These are phyloP conservation scores for Pichia thaimueangensis DNA, from an alignment of 805 yeast species.

Conservation along the genomic window DNA sequence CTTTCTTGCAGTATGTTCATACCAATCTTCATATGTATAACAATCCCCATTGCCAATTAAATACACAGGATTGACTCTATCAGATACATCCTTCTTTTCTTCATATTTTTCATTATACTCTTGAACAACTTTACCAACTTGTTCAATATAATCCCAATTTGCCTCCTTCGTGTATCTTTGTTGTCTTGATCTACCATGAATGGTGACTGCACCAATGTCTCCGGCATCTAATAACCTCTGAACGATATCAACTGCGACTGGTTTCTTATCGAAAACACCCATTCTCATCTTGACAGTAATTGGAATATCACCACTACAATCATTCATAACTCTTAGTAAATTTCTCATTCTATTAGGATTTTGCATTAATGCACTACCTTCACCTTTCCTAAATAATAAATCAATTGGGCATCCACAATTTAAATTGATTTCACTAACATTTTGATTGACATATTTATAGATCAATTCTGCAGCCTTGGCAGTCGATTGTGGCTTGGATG, in stretches of 20 bases:
- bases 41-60: slow-evolving; percentile 95
- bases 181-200: slow-evolving; percentile 95
- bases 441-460: slow-evolving; percentile 42
- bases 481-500: slow-evolving; percentile 90
- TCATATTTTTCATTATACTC: slow-evolving; percentile 46
- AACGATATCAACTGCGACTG: slow-evolving; percentile 78
- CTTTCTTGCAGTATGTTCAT: slow-evolving; percentile 53
- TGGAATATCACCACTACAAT: slow-evolving; percentile 84
- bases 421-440: slow-evolving; percentile 77
- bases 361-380: slow-evolving; percentile 90
- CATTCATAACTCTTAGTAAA: slow-evolving; percentile 82
- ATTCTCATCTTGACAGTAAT: slow-evolving; percentile 88
- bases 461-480: slow-evolving; percentile 85
- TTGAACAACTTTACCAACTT: slow-evolving; percentile 64
- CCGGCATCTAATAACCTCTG: slow-evolving; percentile 53
- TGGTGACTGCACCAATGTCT: slow-evolving; percentile 82
- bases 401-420: slow-evolving; percentile 99
- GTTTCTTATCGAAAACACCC: slow-evolving; percentile 79
- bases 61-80: slow-evolving; percentile 55
- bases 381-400: slow-evolving; percentile 86
- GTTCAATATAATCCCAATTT: slow-evolving; percentile 83
- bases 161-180: slow-evolving; percentile 90
- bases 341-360: slow-evolving; percentile 77
- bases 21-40: slow-evolving; percentile 83
- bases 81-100: slow-evolving; percentile 55